Conservation (phyloP, 2,329 filamentous ascomycete genomes). For the Curvularia eragrostidis region DNA sequence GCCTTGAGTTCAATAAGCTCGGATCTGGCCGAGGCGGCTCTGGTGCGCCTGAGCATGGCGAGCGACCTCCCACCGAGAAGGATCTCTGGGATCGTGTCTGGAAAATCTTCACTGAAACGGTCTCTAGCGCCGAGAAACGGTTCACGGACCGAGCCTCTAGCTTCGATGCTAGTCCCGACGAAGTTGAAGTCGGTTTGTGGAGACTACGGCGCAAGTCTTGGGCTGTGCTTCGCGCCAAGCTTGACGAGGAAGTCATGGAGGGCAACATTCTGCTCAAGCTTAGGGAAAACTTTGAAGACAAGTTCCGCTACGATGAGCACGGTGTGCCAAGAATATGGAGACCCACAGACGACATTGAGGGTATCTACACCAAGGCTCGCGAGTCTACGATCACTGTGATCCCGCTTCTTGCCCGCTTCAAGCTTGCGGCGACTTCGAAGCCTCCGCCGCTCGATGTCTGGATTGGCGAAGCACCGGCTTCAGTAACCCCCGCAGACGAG, state of each 20-base stretch:
- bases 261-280: constrained; percentile 95
- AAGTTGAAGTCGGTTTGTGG: constrained; percentile 93
- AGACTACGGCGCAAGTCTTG: constrained; percentile 91
- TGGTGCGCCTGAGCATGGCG: constrained; percentile 78
- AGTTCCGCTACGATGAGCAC: constrained; percentile 95
- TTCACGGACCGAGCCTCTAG: constrained; percentile 90
- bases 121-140: constrained; percentile 81
- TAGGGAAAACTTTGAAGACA: constrained; percentile 98
- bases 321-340: constrained; percentile 97
- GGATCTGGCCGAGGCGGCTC: constrained; percentile 84
- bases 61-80: constrained; percentile 75
- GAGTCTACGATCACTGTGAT: constrained; percentile 93
- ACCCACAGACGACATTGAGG: constrained; percentile 95
- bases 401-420: constrained; percentile 85
- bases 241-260: constrained; percentile 98
- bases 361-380: constrained; percentile 87
- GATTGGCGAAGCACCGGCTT: constrained; percentile 78
- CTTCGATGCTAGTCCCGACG: constrained; percentile 89
- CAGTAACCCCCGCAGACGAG: constrained; percentile 81
- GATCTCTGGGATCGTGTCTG: constrained; percentile 97
- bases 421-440: constrained; percentile 73
- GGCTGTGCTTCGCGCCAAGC: constrained; percentile 85
- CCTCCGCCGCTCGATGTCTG: constrained; percentile 84
- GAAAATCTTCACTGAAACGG: constrained; percentile 81
- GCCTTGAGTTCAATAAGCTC: constrained; percentile 94